A percentile compares a stretch with the other conserved stretches of the same genome.
Evolutionary conservation across 768 basidiomycete species (phyloP).

Genomic region (Astraeus odoratus): DNA sequence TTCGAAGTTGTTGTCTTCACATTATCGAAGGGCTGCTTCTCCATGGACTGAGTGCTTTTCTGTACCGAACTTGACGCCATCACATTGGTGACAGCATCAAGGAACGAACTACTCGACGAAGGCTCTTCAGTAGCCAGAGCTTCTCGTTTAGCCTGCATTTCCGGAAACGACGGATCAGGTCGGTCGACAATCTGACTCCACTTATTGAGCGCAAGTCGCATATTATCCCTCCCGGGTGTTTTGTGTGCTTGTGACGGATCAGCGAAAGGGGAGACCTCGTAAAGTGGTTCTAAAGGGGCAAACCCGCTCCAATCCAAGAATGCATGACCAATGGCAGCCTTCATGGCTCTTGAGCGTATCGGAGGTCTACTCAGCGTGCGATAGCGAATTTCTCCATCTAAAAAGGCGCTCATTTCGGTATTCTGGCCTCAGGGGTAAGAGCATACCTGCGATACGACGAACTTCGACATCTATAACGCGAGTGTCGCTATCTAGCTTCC

Average conservation of each 20-base stretch:
- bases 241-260: conserved; percentile 9
- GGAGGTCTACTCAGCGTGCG: conserved; percentile 18
- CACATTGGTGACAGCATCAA: neutral
- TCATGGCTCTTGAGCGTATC: conserved; percentile 23
- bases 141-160: conserved; percentile 14
- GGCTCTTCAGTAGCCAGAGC: neutral
- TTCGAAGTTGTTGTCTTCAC: neutral
- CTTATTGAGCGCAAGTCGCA: conserved; percentile 28
- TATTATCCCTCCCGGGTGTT: conserved; percentile 16
- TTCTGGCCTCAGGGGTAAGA: neutral
- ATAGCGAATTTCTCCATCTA: conserved; percentile 17
- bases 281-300: conserved; percentile 22
- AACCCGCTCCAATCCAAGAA: conserved; percentile 30
- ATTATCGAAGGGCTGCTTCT: neutral
- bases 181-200: conserved; percentile 28
- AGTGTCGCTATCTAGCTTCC: neutral
- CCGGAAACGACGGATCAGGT: conserved; percentile 26
- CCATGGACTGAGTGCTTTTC: neutral
- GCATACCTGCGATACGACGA: conserved; percentile 21
- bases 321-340: conserved; percentile 22
- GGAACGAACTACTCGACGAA: conserved; percentile 2
- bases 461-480: conserved; percentile 11
- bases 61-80: neutral
- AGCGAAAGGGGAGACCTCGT: conserved; percentile 23
- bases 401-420: neutral